A percentile compares a stretch with the other conserved stretches of the same genome.
Evolutionary conservation across 257 asterid species (phyloP).

Genomic region (Nicotiana otophora): DNA sequence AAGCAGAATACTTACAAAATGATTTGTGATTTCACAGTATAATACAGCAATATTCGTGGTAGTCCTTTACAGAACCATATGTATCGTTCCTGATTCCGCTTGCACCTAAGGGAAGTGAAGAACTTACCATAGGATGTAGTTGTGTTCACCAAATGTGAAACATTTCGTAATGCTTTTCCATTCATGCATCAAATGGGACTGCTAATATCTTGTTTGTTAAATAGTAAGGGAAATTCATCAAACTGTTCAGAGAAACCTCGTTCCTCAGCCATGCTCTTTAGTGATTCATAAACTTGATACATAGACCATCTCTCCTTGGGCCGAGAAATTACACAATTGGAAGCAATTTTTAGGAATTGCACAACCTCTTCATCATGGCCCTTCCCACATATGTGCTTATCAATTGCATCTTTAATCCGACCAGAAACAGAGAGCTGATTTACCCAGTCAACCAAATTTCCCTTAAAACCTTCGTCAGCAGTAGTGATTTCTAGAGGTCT

Average conservation of each 20-base stretch:
- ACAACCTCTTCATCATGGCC: slow-evolving; percentile 73
- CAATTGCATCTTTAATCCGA: slow-evolving; percentile 64
- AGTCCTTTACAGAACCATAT: background rate
- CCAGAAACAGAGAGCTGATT: slow-evolving; percentile 51
- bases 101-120: background rate
- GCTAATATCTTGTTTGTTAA: slow-evolving; percentile 40
- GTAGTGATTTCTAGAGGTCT: slow-evolving; percentile 58
- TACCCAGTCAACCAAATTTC: slow-evolving; percentile 82
- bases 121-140: background rate
- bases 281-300: slow-evolving; percentile 67
- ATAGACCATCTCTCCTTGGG: slow-evolving; percentile 73
- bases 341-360: slow-evolving; percentile 60
- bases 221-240: slow-evolving; percentile 74
- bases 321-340: slow-evolving; percentile 56
- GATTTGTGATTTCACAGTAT: slow-evolving; percentile 6
- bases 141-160: background rate
- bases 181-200: background rate
- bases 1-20: slow-evolving; percentile 11
- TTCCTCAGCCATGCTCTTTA: slow-evolving; percentile 66
- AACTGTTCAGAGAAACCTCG: slow-evolving; percentile 58
- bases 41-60: background rate
- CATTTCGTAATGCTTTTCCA: background rate
- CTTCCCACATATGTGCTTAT: slow-evolving; percentile 43
- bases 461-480: slow-evolving; percentile 52
- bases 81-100: background rate